Percentiles rank a stretch among this genome's conserved stretches.
phyloP scores from a whole-genome alignment of 768 basidiomycete species.

The Trametes villosa region DNA sequence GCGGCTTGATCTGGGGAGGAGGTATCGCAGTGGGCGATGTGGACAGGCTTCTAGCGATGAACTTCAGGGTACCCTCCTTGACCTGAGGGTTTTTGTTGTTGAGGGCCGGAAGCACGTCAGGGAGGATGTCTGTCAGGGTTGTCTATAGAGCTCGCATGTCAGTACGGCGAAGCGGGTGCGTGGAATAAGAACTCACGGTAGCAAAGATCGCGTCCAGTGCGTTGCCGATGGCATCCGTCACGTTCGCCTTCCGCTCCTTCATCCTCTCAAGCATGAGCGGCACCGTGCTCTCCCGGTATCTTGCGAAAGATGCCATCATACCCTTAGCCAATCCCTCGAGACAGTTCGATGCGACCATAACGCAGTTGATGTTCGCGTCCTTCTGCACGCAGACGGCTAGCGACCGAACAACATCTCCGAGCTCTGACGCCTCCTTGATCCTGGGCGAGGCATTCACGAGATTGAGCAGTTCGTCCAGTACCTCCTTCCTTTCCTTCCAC shows the following conservation, averaged over 20 bases:
- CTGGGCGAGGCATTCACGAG: slow-evolving; percentile 71
- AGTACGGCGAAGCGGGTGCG: not conserved
- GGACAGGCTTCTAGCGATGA: slow-evolving; percentile 77
- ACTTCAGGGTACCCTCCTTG: slow-evolving; percentile 90
- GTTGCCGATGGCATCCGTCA: slow-evolving; percentile 85
- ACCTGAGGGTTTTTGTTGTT: slow-evolving; percentile 96
- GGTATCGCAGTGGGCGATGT: slow-evolving; percentile 72
- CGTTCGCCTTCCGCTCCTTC: slow-evolving; percentile 92
- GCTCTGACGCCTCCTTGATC: slow-evolving; percentile 79
- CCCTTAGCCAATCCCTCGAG: slow-evolving; percentile 87
- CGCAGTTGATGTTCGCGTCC: slow-evolving; percentile 96
- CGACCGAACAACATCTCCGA: slow-evolving; percentile 75
- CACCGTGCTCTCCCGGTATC: slow-evolving; percentile 72
- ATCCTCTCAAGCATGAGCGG: slow-evolving; percentile 82
- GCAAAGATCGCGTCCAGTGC: slow-evolving; percentile 89
- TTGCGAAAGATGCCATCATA: slow-evolving; percentile 72
- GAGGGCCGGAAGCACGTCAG: slow-evolving; percentile 77
- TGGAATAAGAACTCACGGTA: slow-evolving; percentile 59
- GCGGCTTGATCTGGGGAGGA: slow-evolving; percentile 75
- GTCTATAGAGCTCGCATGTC: slow-evolving; percentile 51
- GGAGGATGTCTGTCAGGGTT: slow-evolving; percentile 76
- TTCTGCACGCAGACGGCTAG: slow-evolving; percentile 80
- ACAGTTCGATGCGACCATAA: slow-evolving; percentile 84
- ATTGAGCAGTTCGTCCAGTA: slow-evolving; percentile 78
- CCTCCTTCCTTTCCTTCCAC: slow-evolving; percentile 98